Evolutionary conservation across 257 asterid genomes (phyloP).

Genomic region (Przewalskia tangutica): DNA sequence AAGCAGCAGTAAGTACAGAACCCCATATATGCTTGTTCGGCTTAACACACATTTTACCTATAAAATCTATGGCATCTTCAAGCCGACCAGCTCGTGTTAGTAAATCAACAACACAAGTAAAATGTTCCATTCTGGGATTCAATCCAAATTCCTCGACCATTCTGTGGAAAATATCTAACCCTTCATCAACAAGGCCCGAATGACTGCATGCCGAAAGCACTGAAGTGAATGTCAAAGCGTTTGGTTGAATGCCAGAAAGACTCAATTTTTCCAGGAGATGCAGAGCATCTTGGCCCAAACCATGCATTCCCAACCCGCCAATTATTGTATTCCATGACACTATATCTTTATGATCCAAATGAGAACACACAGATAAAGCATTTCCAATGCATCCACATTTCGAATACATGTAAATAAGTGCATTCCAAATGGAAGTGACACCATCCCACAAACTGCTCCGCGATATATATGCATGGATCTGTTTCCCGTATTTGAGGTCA

Average conservation of each 20-base stretch:
- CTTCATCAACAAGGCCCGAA: conserved; percentile 31
- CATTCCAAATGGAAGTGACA: conserved; percentile 19
- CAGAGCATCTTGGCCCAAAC: conserved; percentile 27
- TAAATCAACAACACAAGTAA: conserved; percentile 29
- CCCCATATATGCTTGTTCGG: conserved; percentile 34
- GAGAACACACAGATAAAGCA: conserved; percentile 22
- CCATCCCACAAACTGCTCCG: conserved; percentile 2
- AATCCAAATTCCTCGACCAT: conserved; percentile 19
- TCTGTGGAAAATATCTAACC: conserved; percentile 16
- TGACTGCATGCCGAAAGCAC: conserved; percentile 39
- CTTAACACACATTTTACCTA: conserved; percentile 14
- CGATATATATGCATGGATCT: conserved; percentile 22
- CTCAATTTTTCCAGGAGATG: conserved; percentile 22
- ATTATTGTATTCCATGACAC: conserved; percentile 44
- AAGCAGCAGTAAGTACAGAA: conserved; percentile 26
- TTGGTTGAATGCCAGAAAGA: conserved; percentile 16
- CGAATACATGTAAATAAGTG: conserved; percentile 37
- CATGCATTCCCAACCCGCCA: conserved; percentile 32
- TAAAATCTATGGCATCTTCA: conserved; percentile 25
- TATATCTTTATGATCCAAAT: conserved; percentile 21
- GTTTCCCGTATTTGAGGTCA: conserved; percentile 26
- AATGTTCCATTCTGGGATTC: conserved; percentile 26
- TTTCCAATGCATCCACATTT: conserved; percentile 21
- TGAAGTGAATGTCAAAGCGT: conserved; percentile 29
- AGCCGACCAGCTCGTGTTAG: conserved; percentile 38